Evolutionary conservation across 495 filamentous ascomycete species (phyloP), one percentile per base, ranked within the genome.

Genomic region (Podospora bellae-mahoneyi): DNA sequence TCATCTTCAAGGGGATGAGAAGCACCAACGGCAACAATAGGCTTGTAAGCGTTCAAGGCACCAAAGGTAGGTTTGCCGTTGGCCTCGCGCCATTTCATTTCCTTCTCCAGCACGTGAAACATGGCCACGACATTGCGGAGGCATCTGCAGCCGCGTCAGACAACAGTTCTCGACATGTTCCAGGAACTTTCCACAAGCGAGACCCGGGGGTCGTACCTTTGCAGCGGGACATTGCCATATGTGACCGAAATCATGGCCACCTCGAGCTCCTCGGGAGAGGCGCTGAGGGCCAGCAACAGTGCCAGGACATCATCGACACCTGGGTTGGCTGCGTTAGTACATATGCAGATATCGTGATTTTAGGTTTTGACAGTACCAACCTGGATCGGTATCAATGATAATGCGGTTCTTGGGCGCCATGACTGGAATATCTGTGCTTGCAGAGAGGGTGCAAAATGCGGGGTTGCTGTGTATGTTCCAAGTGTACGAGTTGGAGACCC

Each of bases 371-470:
- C 54, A 66, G 58, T 70, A 64, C 74, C 64, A 78, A 79, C 87
- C 92, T 57, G 94, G 94, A 75, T 97, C 94, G 27, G 94, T 97
- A 73, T 98, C 94, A 64, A 98, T 94, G 69, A 98, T 97, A 66
- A 98, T 88, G 68, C 87, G 88, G 71, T 88, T 92, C 59, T 83
- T 81, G 20, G 85, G 84, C 9, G 84, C 81, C 85, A 88, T 88
- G 64, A 48, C 55, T 77, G 59, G 15, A 26, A 56, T 48, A 16
- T 28, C 18, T 57, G 48, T 39, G 60, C 19, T 53, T 1, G 34
- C 34, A 28, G 30, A 54, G 64, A 62, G 63, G 65, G 65, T 66
- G 69, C 57, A 23, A 53, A 19, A 48, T 66, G 56, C 28, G 65
- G 62, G 57, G 64, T 44, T 59, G 4, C 7, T 32, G 39, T 48